Evolutionary conservation across 352 stramenopile species (phyloP), one percentile per base, ranked within the genome.

Genomic region (Globisporangium spiculum): DNA sequence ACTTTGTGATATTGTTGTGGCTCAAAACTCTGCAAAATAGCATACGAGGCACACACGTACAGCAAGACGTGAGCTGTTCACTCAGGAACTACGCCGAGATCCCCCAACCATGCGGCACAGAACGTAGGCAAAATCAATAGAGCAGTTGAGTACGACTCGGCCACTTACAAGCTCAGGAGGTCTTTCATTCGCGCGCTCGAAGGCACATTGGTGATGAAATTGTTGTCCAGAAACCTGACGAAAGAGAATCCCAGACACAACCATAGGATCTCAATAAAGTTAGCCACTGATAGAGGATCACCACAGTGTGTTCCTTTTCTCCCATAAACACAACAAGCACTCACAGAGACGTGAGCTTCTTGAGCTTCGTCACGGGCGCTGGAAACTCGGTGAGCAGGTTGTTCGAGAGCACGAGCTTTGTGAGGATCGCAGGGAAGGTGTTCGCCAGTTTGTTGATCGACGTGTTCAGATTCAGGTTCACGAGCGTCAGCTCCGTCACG

Each of bases 1-100:
- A 64, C 14, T 22, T 64, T 16, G 59, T 32, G 59, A 64, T 64
- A 18, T 64, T 64, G 59, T 64, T 64, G 36, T n/a, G 36, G 30
- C 20, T 56, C 24, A 64, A 36, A 36, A 63, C 30, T 24, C 53
- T 59, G 26, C 44, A 52, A 52, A 22, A 52, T 38, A n/a, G n/a
- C 4, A 50, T 9, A n/a, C 8, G 16, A n/a, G 3, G 0, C 16
- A n/a, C 16, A 24, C 44, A 52, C 9, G 6, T 18, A 50, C 44
- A 50, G 44, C 44, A 50, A 22, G 44, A 50, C 8, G 5, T 52
- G 6, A 52, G 44, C 44, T 52, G 9, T 52, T 52, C 44, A 24
- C 5, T 38, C 32, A 38, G 32, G 18, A 22, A 52, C 44, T 10
- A 52, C 44, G 1, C 18, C 4, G 14, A 12, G 18, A n/a, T 20